A percentile compares a stretch with the other conserved stretches of the same genome.
Evolutionary conservation across 108 stramenopile genomes (phyloP).

Genomic region (Cyclotella baltica): DNA sequence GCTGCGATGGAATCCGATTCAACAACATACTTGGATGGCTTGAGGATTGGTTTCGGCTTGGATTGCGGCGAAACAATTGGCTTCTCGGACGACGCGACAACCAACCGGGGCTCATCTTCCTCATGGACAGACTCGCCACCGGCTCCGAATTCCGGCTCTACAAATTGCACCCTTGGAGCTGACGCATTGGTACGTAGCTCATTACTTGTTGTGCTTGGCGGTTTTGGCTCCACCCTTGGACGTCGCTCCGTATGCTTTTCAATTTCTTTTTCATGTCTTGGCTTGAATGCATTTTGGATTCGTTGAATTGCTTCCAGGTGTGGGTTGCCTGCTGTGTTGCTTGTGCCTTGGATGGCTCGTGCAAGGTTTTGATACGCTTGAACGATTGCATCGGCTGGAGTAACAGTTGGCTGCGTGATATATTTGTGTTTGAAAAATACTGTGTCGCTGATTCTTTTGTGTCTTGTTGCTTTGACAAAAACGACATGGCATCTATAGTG

Average conservation of each 20-base stretch:
- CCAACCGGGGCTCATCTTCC: not conserved
- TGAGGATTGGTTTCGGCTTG: constrained; percentile 15
- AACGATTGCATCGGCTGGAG: constrained; percentile 21
- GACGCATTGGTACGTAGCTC: not conserved
- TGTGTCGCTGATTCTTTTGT: constrained; percentile 28
- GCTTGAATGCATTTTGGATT: constrained; percentile 1
- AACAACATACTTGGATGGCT: constrained; percentile 11
- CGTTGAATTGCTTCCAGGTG: constrained; percentile 13
- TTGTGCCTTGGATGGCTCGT: not conserved
- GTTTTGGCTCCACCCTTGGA: constrained; percentile 12
- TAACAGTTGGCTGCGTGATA: constrained; percentile 30
- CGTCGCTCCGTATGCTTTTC: not conserved
- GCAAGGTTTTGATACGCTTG: not conserved
- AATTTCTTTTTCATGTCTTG: not conserved
- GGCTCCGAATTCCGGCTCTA: not conserved
- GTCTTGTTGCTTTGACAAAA: constrained; percentile 19
- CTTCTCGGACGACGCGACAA: constrained; percentile 20
- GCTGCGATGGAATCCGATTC: constrained; percentile 5
- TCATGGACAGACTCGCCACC: not conserved
- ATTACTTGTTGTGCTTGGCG: not conserved
- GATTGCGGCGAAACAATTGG: not conserved
- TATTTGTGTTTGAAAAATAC: constrained; percentile 27
- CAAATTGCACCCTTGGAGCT: constrained; percentile 22
- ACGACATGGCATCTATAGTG: constrained; percentile 28
- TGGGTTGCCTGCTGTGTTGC: not conserved